Evolutionary conservation across 2,329 filamentous ascomycete species (phyloP).

Genomic region (Hypoxylon sp.): DNA sequence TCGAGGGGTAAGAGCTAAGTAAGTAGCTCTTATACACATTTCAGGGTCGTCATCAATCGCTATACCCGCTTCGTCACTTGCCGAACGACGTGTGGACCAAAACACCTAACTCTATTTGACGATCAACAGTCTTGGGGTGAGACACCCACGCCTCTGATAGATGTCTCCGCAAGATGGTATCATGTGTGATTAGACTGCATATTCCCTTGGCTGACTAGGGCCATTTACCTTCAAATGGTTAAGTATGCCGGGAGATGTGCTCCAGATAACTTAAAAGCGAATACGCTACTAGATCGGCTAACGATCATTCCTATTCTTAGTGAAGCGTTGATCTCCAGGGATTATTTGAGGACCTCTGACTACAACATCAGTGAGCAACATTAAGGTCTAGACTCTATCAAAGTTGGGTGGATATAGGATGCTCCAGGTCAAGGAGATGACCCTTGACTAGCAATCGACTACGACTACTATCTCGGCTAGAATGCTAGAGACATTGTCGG

Average conservation of each 20-base stretch:
- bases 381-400: neutral
- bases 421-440: neutral
- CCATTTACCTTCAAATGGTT: neutral
- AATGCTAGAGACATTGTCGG: neutral
- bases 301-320: conserved; percentile 11
- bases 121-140: neutral
- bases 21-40: conserved; percentile 10
- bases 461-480: neutral
- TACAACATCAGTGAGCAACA: neutral
- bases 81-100: neutral
- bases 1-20: no score
- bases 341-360: neutral
- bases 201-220: neutral
- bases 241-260: neutral
- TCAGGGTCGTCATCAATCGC: neutral
- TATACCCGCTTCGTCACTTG: neutral
- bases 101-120: neutral
- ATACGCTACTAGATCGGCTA: neutral
- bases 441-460: neutral
- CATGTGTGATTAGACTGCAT: conserved; percentile 12
- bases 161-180: neutral
- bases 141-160: neutral
- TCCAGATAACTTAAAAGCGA: neutral
- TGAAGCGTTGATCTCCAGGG: conserved; percentile 1
- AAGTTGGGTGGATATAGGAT: neutral